phyloP scores from a whole-genome alignment of 495 filamentous ascomycete species.

The Tuber borchii region DNA sequence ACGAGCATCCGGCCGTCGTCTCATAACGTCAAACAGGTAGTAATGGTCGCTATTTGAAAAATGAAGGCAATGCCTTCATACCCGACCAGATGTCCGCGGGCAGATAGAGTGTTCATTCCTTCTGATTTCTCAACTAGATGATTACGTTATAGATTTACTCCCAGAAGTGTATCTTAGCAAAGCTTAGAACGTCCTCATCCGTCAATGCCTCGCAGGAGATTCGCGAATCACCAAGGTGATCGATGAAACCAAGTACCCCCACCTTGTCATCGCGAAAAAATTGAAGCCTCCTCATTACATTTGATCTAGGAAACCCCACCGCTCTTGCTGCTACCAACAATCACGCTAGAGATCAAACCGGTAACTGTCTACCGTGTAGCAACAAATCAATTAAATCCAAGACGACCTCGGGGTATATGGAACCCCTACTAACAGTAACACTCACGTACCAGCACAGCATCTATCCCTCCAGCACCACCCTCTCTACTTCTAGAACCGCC shows the following conservation, averaged over 20 bases:
- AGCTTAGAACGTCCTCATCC: conserved; percentile 17
- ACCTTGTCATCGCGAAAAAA: conserved; percentile 33
- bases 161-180: conserved; percentile 23
- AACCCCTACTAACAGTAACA: conserved; percentile 23
- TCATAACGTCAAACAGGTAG: too few relatives aligned
- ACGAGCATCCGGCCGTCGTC: too few relatives aligned
- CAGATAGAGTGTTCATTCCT: too few relatives aligned
- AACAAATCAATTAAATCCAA: conserved; percentile 23
- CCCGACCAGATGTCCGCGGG: too few relatives aligned
- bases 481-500: too few relatives aligned
- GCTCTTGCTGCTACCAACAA: too few relatives aligned
- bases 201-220: conserved; percentile 23
- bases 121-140: too few relatives aligned
- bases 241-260: conserved; percentile 27
- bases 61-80: too few relatives aligned
- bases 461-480: conserved; percentile 1
- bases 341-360: neutral
- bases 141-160: too few relatives aligned
- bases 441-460: conserved; percentile 25
- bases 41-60: too few relatives aligned
- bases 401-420: conserved; percentile 36
- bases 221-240: conserved; percentile 9
- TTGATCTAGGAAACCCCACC: conserved; percentile 20
- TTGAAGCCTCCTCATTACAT: conserved; percentile 27
- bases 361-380: conserved; percentile 24